Conservation (phyloP, 495 filamentous ascomycete genomes). For the Aspergillus ellipticus region DNA sequence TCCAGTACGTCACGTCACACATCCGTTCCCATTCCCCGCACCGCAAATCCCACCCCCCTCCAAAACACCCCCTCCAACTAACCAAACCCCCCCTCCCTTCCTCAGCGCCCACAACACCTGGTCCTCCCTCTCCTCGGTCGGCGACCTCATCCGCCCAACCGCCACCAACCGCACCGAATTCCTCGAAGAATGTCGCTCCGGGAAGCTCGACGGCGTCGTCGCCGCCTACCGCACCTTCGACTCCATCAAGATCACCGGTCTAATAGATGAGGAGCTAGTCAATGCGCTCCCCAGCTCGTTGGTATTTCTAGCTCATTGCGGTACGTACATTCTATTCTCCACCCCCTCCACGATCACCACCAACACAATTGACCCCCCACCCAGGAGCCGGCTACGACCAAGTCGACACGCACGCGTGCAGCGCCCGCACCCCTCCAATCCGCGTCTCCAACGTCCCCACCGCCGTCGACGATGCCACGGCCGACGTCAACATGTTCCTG, state of each 20-base stretch:
- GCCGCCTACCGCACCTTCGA: conserved; percentile 75
- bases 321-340: conserved; percentile 22
- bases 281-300: conserved; percentile 51
- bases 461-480: conserved; percentile 76
- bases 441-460: conserved; percentile 77
- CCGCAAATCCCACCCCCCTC: background rate
- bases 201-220: conserved; percentile 62
- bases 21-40: background rate
- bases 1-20: conserved; percentile 42
- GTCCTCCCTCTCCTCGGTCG: conserved; percentile 46
- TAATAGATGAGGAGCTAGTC: conserved; percentile 64
- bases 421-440: conserved; percentile 51
- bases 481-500: conserved; percentile 73
- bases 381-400: conserved; percentile 78
- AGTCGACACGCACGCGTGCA: conserved; percentile 69
- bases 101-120: conserved; percentile 44
- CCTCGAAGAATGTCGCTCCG: conserved; percentile 65
- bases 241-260: conserved; percentile 53
- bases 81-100: background rate
- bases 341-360: background rate
- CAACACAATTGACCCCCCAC: background rate
- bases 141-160: conserved; percentile 44
- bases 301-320: conserved; percentile 54
- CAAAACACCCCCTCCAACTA: background rate
- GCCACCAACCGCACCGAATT: conserved; percentile 64